Evolutionary conservation across 2,329 filamentous ascomycete species (phyloP).

Genomic region (Cladophialophora yegresii): DNA sequence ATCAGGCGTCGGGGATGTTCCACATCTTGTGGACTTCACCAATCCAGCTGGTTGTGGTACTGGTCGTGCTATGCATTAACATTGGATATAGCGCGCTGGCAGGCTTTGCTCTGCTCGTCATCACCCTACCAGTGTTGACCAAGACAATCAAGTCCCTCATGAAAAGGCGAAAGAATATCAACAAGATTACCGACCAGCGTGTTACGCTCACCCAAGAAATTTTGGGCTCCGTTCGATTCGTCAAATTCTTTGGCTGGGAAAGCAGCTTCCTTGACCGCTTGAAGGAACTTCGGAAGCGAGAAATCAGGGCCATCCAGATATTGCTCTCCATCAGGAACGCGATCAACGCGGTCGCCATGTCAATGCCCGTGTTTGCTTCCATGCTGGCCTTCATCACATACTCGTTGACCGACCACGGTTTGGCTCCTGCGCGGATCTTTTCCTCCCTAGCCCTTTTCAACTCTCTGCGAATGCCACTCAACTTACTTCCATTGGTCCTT

Average conservation of each 20-base stretch:
- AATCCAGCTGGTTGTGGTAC: conserved; percentile 72
- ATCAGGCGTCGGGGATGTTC: conserved; percentile 84
- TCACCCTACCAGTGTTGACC: conserved; percentile 76
- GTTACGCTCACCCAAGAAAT: conserved; percentile 93
- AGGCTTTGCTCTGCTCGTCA: conserved; percentile 77
- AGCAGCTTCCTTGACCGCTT: conserved; percentile 78
- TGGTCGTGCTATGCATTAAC: conserved; percentile 80
- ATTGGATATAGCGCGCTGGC: conserved; percentile 85
- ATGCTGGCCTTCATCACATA: conserved; percentile 92
- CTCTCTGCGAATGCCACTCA: conserved; percentile 82
- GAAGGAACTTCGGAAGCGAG: conserved; percentile 69
- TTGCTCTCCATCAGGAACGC: conserved; percentile 80
- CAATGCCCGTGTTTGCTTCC: conserved; percentile 87
- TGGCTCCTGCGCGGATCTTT: conserved; percentile 76
- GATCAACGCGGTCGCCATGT: conserved; percentile 78
- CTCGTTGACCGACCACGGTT: conserved; percentile 62
- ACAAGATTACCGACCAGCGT: conserved; percentile 89
- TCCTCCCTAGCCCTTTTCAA: conserved; percentile 95
- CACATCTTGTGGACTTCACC: conserved; percentile 90
- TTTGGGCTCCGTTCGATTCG: conserved; percentile 83
- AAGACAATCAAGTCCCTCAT: conserved; percentile 76
- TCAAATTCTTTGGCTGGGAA: conserved; percentile 98
- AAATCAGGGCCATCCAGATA: conserved; percentile 82
- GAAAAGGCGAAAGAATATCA: conserved; percentile 73
- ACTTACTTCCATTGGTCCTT: conserved; percentile 82